phyloP scores from a whole-genome alignment of 345 rosid species.

The Gossypium arboreum region DNA sequence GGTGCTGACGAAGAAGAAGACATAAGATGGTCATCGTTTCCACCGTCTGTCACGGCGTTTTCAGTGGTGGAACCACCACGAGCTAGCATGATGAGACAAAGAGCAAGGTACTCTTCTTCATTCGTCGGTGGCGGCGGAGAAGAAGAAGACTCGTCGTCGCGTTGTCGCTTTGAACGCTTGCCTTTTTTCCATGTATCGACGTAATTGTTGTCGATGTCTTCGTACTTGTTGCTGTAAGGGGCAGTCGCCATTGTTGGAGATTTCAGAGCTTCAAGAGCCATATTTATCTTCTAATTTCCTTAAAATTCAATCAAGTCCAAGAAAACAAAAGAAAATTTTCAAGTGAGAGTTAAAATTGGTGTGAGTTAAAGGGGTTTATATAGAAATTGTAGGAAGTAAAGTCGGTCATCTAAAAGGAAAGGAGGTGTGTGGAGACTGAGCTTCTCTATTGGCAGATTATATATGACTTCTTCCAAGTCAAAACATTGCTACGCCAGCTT shows the following conservation, averaged over 20 bases:
- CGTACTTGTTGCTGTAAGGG: conserved; percentile 8
- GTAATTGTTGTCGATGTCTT: background rate
- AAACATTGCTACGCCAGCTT: conserved; percentile 27
- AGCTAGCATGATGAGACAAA: conserved; percentile 22
- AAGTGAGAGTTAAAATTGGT: background rate
- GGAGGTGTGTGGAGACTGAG: conserved; percentile 18
- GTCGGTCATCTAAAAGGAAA: conserved; percentile 51
- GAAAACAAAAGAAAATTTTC: no score
- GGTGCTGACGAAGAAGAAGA: background rate
- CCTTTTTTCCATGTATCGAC: conserved; percentile 18
- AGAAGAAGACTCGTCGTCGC: background rate
- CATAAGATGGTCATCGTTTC: no score
- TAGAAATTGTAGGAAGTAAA: conserved; percentile 26
- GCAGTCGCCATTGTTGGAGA: conserved; percentile 29
- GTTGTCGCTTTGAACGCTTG: conserved; percentile 15
- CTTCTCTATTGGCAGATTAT: background rate
- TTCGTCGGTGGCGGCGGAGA: background rate
- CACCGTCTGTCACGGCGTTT: background rate
- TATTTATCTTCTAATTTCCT: background rate
- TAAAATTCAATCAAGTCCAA: no score
- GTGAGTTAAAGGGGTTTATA: conserved; percentile 20
- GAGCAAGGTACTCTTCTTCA: conserved; percentile 22
- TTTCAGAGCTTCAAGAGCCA: conserved; percentile 73
- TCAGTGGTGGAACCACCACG: background rate
- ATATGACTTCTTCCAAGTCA: conserved; percentile 35